Conservation (phyloP, 345 rosid genomes). For the Cardamine occulta region DNA sequence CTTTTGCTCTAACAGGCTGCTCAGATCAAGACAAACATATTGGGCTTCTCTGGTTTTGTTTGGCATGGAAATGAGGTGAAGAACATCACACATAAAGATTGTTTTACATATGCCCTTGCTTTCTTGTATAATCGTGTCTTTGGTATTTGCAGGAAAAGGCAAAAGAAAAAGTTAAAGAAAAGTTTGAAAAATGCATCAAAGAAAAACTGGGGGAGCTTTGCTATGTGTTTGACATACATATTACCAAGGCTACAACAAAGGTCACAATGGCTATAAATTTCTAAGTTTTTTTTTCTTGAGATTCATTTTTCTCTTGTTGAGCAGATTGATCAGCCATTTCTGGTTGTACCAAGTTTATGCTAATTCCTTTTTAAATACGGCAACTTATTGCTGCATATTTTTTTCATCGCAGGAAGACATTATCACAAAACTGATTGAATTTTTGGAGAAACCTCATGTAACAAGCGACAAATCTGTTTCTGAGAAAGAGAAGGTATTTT, state of each 20-base stretch:
- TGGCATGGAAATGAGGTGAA: conserved; percentile 94
- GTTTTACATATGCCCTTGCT: conserved; percentile 7
- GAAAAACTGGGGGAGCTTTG: conserved; percentile 84
- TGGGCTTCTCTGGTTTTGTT: conserved; percentile 90
- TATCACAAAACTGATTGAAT: conserved; percentile 64
- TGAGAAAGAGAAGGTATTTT: conserved; percentile 71
- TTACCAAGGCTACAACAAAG: conserved; percentile 72
- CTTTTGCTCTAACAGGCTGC: conserved; percentile 67
- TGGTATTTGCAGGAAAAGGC: conserved; percentile 73
- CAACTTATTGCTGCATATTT: conserved; percentile 19
- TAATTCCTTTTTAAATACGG: background rate
- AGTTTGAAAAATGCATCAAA: conserved; percentile 82
- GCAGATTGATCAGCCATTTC: conserved; percentile 21
- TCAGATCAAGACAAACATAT: conserved; percentile 81
- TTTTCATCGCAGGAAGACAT: conserved; percentile 71
- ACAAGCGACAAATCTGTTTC: conserved; percentile 64
- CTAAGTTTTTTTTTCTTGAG: conserved; percentile 14
- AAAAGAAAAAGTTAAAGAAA: conserved; percentile 75
- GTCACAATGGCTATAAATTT: conserved; percentile 39
- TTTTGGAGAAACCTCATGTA: conserved; percentile 79
- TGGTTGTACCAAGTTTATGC: conserved; percentile 13
- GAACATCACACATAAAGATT: conserved; percentile 2
- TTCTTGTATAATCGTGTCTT: conserved; percentile 18
- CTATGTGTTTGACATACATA: conserved; percentile 74
- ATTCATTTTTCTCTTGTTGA: conserved; percentile 10